phyloP scores from a whole-genome alignment of 768 basidiomycete species.

The Amanita muscaria region DNA sequence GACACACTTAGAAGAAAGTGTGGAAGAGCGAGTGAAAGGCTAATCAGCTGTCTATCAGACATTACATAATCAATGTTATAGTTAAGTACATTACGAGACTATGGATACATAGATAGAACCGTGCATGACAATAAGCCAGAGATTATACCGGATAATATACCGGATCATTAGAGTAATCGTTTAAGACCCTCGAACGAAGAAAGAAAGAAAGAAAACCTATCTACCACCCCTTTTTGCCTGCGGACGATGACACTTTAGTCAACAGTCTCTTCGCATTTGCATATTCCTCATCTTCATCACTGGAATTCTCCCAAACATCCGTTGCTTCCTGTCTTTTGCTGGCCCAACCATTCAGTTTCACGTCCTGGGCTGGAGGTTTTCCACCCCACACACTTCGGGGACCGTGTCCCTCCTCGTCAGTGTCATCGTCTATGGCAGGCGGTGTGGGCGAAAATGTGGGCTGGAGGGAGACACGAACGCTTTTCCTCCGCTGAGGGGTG shows the following conservation, averaged over 20 bases:
- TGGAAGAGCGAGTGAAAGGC: background rate
- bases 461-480: constrained; percentile 68
- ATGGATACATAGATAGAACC: no score
- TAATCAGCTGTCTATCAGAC: background rate
- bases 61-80: constrained; percentile 5
- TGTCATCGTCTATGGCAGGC: constrained; percentile 51
- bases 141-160: background rate
- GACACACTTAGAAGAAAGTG: background rate
- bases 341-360: constrained; percentile 5
- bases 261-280: constrained; percentile 46
- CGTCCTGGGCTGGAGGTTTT: constrained; percentile 11
- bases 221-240: constrained; percentile 17
- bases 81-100: no score
- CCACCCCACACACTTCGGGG: background rate
- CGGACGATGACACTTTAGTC: constrained; percentile 33
- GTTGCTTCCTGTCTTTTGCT: background rate
- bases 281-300: constrained; percentile 69
- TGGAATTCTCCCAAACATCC: constrained; percentile 67
- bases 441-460: constrained; percentile 72
- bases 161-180: background rate
- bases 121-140: background rate
- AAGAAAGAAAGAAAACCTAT: background rate
- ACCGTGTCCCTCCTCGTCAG: constrained; percentile 18
- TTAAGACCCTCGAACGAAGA: background rate
- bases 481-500: constrained; percentile 42